These are phyloP conservation scores for Gossypium gossypioides DNA, from an alignment of 441 rosid species.

Conservation along the genomic window DNA sequence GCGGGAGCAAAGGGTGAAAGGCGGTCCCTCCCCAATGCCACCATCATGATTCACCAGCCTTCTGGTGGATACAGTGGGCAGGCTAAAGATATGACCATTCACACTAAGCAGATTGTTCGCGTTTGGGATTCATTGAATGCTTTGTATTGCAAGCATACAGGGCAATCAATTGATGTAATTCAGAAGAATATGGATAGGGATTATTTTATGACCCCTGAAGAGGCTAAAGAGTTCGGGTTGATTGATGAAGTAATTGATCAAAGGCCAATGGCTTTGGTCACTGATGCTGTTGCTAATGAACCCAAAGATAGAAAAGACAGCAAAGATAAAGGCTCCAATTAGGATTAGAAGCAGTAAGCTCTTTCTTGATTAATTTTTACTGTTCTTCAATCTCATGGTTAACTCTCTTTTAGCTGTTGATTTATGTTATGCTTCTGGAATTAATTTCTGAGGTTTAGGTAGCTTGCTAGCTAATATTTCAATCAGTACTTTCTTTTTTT, in stretches of 20 bases:
- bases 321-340: constrained; percentile 46
- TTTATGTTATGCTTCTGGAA: constrained; percentile 6
- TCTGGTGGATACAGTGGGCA: constrained; percentile 97
- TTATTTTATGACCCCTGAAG: constrained; percentile 84
- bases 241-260: constrained; percentile 89
- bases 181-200: constrained; percentile 93
- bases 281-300: constrained; percentile 66
- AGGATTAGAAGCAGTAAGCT: constrained; percentile 30
- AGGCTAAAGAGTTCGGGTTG: constrained; percentile 87
- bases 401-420: neutral
- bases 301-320: constrained; percentile 23
- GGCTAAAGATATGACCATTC: constrained; percentile 89
- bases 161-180: constrained; percentile 59
- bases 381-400: constrained; percentile 8
- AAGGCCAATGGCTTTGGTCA: constrained; percentile 67
- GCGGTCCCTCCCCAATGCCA: constrained; percentile 81
- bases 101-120: constrained; percentile 84
- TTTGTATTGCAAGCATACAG: constrained; percentile 66
- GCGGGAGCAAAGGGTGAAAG: constrained; percentile 88
- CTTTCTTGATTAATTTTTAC: constrained; percentile 16
- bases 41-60: constrained; percentile 93
- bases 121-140: constrained; percentile 80
- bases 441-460: neutral
- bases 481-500: neutral
- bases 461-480: neutral